Base-by-base conservation (phyloP, 768 basidiomycete genomes). In the Lentinula sp. region DNA sequence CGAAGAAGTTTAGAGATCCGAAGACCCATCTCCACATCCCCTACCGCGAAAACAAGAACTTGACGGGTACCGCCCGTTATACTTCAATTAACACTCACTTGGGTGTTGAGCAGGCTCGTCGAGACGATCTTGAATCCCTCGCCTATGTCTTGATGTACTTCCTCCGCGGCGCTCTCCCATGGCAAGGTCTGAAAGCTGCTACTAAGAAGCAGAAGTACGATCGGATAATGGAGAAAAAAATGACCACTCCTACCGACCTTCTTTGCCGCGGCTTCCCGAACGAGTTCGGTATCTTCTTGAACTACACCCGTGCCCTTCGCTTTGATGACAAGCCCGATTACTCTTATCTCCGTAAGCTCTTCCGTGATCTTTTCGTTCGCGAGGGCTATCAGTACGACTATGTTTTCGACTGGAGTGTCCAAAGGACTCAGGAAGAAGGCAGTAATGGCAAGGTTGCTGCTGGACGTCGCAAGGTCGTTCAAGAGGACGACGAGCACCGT, bases 181-280 rank as follows among this genome's bases (percentile, higher is more conserved):
- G 96, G 96, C 97, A 99, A 75, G 97, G 97, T 62, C 86, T 99
- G 72, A 99, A 99, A 80, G 97, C 97, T 62, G 96, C 96, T 43
- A 99, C 97, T 62, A 99, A 99, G 93, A 99, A 99, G 86, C 97
- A 99, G 83, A 99, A 99, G 80, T 98, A 98, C 75, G 97, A 98
- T 76, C 89, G 97, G 63, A 99, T 99, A 80, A 99, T 99, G 97
- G 97, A 99, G 79, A 99, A 99, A 86, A 99, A 99, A 86, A 98
- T 99, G 95, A 98, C 97, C 40, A 97, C 95, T 0, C 93, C 95
- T 13, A 95, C 93, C 55, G 95, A 98, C 73, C 81, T 96, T 61
- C 86, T 99, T 32, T 98, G 96, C 80, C 95, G 96, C 66, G 95
- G 93, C n/a, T 98, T 97, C 85, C 96, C 97, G 63, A 95, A 95